A percentile compares a stretch with the other conserved stretches of the same genome.
Conservation (phyloP, 2,329 filamentous ascomycete genomes). For the Trichoderma pleuroti region DNA sequence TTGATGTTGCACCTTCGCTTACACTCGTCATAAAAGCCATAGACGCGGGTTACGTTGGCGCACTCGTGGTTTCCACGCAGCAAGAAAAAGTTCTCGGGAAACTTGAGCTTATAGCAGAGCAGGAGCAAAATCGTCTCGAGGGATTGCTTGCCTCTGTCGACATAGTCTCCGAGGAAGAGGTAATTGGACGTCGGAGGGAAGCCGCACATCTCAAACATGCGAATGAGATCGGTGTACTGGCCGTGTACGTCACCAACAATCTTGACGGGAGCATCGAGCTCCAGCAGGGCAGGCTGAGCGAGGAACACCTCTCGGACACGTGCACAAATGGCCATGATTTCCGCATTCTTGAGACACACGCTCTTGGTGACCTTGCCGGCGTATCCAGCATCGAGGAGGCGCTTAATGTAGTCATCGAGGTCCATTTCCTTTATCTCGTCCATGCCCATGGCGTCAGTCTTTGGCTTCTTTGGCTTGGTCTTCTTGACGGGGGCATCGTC, state of each 20-base stretch:
- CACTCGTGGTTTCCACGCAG: constrained; percentile 95
- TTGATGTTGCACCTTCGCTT: constrained; percentile 95
- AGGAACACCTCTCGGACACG: constrained; percentile 86
- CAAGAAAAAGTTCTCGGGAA: constrained; percentile 95
- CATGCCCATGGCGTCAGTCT: constrained; percentile 66
- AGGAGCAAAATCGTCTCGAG: constrained; percentile 90
- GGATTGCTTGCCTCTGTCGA: constrained; percentile 93
- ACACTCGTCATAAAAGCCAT: constrained; percentile 98
- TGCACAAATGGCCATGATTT: constrained; percentile 90
- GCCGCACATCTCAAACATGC: constrained; percentile 98
- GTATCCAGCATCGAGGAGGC: constrained; percentile 90
- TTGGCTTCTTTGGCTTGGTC: constrained; percentile 38
- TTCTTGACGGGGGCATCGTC: constrained; percentile 64
- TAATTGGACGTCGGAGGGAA: constrained; percentile 92
- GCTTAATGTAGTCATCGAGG: constrained; percentile 94
- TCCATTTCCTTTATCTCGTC: constrained; percentile 89
- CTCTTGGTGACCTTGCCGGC: constrained; percentile 96
- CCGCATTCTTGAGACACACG: constrained; percentile 94
- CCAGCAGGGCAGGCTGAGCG: constrained; percentile 85
- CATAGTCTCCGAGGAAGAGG: constrained; percentile 92
- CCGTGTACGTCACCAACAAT: constrained; percentile 97
- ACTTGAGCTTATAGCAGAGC: constrained; percentile 95
- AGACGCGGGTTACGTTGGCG: constrained; percentile 91
- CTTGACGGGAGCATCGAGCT: constrained; percentile 92
- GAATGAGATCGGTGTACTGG: constrained; percentile 92